Percentiles rank a stretch among this genome's conserved stretches.
These are phyloP conservation scores for Gonium pectorale DNA, from an alignment of 139 green algal genomes.

Conservation along the genomic window DNA sequence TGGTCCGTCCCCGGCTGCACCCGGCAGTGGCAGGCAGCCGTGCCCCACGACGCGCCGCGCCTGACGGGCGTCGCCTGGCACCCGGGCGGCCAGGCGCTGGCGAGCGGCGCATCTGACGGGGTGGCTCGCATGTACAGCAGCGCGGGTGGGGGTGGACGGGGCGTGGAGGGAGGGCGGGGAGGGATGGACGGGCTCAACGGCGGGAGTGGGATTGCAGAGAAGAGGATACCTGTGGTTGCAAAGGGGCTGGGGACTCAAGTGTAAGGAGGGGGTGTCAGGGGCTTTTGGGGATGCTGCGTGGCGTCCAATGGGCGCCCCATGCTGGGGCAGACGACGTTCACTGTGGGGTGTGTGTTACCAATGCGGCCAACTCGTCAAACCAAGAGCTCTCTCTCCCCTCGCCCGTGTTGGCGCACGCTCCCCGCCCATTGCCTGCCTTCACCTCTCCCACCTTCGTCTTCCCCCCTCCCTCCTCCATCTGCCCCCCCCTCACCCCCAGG, in stretches of 20 bases:
- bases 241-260: no score
- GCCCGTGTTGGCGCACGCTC: background rate
- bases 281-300: no score
- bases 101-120: conserved; percentile 80
- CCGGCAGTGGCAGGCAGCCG: conserved; percentile 62
- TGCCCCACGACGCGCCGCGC: conserved; percentile 76
- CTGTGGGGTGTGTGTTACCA: no score
- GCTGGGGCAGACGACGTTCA: no score
- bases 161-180: background rate
- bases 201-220: no score
- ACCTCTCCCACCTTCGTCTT: background rate
- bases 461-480: background rate
- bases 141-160: background rate
- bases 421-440: background rate
- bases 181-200: no score
- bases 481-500: conserved; percentile 38
- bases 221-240: no score
- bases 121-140: conserved; percentile 53
- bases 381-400: background rate
- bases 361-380: no score
- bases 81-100: conserved; percentile 69
- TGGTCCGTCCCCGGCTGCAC: conserved; percentile 72
- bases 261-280: no score
- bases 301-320: no score
- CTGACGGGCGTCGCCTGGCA: conserved; percentile 91